Evolutionary conservation across 192 early-diverging fungal species (phyloP), one percentile per base, ranked within the genome.

Genomic region (Coemansia asiatica): DNA sequence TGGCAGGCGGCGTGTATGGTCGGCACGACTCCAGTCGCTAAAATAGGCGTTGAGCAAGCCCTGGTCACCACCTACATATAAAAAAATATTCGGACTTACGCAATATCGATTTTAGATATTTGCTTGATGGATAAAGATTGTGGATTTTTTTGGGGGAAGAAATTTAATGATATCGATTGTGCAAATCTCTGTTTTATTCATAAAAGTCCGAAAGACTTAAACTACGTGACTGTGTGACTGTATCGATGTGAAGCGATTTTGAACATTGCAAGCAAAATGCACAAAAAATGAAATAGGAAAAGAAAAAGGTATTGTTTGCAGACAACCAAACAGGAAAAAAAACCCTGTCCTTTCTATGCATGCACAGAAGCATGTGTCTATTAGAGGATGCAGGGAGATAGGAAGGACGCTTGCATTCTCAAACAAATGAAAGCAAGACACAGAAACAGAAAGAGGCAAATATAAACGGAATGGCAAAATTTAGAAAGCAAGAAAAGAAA

Each of bases 1-100:
- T 0, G 96, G 93, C 35, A 98, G 66, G 25, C 94, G 83, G 51
- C 85, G 72, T 28, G 82, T 69, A 68, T 86, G 68, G 51, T 83
- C 67, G 36, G 77, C 77, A 27, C 72, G 83, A n/a, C 87, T 85
- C 94, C 94, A 98, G 21, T 83, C 77, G 22, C 62, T 69, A 72
- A 95, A 96, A 68, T 89, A 96, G 12, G 74, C 76, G 73, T 98
- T 98, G 19, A 98, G 83, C 15, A 98, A 69, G 1, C 96, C 96
- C 72, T 98, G 96, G 64, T 98, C 96, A 21, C 90, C 94, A 50
- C 95, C 94, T 79, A 79, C 49, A n/a, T n/a, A n/a, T n/a, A n/a
- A n/a, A n/a, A 75, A 49, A 4, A 36, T 10, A 36, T 36, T 36
- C 35, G 10, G 10, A 10, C 35, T 7, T 10, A 36, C 35, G 10